Evolutionary conservation across 1,139 yeast genomes (phyloP).

Genomic region (Saccharomyces hybrid): DNA sequence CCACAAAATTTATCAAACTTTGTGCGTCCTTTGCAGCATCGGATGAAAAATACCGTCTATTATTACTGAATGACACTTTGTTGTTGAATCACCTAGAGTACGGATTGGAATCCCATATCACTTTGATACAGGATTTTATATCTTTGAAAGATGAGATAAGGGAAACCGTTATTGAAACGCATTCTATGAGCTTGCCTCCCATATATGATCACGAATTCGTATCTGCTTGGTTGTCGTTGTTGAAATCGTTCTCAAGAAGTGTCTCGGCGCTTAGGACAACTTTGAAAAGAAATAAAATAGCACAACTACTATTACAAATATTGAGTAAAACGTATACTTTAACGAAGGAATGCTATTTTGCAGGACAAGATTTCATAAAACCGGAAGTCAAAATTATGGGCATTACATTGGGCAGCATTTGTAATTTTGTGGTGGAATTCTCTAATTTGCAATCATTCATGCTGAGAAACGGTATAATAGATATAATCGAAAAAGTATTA

Average conservation of each 20-base stretch:
- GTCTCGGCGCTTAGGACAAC: constrained; percentile 63
- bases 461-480: constrained; percentile 48
- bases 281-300: constrained; percentile 50
- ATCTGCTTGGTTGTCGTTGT: constrained; percentile 34
- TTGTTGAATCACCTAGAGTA: constrained; percentile 21
- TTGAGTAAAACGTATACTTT: constrained; percentile 29
- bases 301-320: constrained; percentile 41
- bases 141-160: constrained; percentile 10
- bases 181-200: constrained; percentile 15
- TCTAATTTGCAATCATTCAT: constrained; percentile 60
- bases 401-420: constrained; percentile 59
- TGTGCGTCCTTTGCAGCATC: constrained; percentile 26
- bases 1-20: constrained; percentile 21
- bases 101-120: constrained; percentile 20
- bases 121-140: constrained; percentile 18
- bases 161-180: not conserved
- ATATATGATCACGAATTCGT: constrained; percentile 22
- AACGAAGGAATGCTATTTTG: constrained; percentile 23
- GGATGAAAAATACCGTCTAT: constrained; percentile 24
- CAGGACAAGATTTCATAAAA: constrained; percentile 21
- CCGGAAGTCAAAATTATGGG: constrained; percentile 40
- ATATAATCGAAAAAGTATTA: constrained; percentile 38
- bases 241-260: constrained; percentile 70
- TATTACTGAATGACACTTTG: constrained; percentile 18
- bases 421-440: constrained; percentile 75